A percentile compares a stretch with the other conserved stretches of the same genome.
These are phyloP conservation scores for Chaetomium olivaceum DNA, from an alignment of 2,329 filamentous ascomycete genomes.

Conservation along the genomic window DNA sequence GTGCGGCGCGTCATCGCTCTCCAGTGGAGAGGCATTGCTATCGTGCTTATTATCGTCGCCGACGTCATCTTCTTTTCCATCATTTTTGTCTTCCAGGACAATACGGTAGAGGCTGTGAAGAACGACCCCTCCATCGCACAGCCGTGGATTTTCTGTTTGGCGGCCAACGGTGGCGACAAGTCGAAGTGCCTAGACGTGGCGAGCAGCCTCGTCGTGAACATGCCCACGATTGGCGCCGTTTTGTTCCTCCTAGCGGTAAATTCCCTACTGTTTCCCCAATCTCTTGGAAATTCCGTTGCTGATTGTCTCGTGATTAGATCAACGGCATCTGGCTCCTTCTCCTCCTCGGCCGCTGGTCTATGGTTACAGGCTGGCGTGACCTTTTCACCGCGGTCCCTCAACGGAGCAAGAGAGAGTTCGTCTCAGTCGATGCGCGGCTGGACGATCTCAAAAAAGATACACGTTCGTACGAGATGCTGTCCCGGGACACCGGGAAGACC, in stretches of 20 bases:
- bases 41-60: constrained; percentile 84
- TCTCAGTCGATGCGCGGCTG: constrained; percentile 76
- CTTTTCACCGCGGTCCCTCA: constrained; percentile 54
- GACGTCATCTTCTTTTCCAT: constrained; percentile 94
- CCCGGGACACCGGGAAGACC: constrained; percentile 53
- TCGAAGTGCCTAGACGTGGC: constrained; percentile 64
- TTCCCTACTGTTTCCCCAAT: neutral
- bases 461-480: constrained; percentile 81
- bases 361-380: constrained; percentile 81
- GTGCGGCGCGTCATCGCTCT: constrained; percentile 83
- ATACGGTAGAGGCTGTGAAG: constrained; percentile 61
- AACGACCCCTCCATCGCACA: constrained; percentile 55
- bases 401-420: constrained; percentile 72
- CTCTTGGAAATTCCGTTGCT: constrained; percentile 5
- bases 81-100: constrained; percentile 85
- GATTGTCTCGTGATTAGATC: constrained; percentile 49
- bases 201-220: constrained; percentile 64
- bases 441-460: constrained; percentile 60
- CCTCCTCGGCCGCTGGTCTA: constrained; percentile 79
- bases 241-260: constrained; percentile 71
- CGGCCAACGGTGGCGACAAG: constrained; percentile 58
- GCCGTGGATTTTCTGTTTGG: constrained; percentile 75
- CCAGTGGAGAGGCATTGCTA: constrained; percentile 90
- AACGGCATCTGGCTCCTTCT: constrained; percentile 85
- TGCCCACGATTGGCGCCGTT: constrained; percentile 77